Percentiles rank a stretch among this genome's conserved stretches.
Conservation (phyloP, 1,284 basidiomycete genomes). For the Microbotryomycetes sp. region DNA sequence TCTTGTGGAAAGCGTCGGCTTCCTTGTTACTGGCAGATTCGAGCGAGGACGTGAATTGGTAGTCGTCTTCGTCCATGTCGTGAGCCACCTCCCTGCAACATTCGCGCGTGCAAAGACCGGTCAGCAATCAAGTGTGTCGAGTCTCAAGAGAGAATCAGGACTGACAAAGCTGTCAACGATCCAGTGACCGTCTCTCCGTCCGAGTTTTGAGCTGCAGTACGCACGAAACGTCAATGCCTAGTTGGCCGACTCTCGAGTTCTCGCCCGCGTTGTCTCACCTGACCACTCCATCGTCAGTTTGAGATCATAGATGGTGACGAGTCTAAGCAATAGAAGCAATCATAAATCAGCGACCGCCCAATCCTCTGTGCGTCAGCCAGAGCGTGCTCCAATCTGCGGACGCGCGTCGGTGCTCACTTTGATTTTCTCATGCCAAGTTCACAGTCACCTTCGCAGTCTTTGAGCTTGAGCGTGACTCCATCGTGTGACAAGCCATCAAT, state of each 20-base stretch:
- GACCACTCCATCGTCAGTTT: constrained; percentile 22
- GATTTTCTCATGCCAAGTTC: constrained; percentile 33
- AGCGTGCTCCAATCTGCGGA: background rate
- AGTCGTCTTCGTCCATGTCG: constrained; percentile 37
- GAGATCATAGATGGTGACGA: constrained; percentile 35
- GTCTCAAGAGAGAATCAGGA: background rate
- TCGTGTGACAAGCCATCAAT: constrained; percentile 18
- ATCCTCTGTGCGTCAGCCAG: background rate
- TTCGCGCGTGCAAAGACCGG: background rate
- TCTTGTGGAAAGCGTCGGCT: constrained; percentile 27
- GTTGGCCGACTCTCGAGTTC: too few relatives aligned
- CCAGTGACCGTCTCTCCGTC: constrained; percentile 20
- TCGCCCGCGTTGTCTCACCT: background rate
- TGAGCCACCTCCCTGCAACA: constrained; percentile 31
- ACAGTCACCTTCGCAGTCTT: constrained; percentile 31
- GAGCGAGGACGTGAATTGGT: constrained; percentile 30
- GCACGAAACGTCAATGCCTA: too few relatives aligned
- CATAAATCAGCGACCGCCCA: background rate
- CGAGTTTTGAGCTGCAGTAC: constrained; percentile 1
- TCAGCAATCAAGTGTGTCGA: background rate
- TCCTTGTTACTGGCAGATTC: constrained; percentile 18
- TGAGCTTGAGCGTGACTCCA: constrained; percentile 14
- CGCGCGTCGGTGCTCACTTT: constrained; percentile 11
- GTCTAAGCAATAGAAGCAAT: too few relatives aligned
- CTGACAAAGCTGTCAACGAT: constrained; percentile 20